These are phyloP conservation scores for Cladosporium sphaerospermum DNA, from an alignment of 2,329 filamentous ascomycete species.

Conservation along the genomic window DNA sequence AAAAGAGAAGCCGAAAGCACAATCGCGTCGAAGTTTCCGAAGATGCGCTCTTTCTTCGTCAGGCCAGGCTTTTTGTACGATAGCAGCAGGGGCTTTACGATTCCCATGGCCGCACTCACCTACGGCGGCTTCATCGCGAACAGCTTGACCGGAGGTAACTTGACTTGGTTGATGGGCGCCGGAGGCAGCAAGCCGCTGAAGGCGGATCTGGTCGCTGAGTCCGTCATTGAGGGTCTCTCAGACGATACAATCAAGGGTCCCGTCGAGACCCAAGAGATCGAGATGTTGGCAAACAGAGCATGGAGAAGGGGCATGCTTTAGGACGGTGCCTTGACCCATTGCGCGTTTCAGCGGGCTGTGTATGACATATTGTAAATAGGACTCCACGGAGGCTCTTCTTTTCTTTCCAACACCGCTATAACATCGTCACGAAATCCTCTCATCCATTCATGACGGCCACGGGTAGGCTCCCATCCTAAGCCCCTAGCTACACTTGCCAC, in stretches of 20 bases:
- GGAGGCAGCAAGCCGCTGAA: constrained; percentile 81
- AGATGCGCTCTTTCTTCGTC: constrained; percentile 74
- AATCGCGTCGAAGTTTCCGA: constrained; percentile 65
- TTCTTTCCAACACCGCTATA: neutral
- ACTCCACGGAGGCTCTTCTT: neutral
- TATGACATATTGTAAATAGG: too few relatives aligned
- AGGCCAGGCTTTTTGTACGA: constrained; percentile 89
- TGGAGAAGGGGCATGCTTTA: constrained; percentile 91
- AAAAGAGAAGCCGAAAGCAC: constrained; percentile 84
- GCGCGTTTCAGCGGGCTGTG: too few relatives aligned
- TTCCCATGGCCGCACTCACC: constrained; percentile 75
- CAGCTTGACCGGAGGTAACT: constrained; percentile 64
- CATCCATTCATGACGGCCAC: constrained; percentile 15
- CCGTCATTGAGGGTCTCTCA: constrained; percentile 77
- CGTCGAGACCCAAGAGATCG: constrained; percentile 73
- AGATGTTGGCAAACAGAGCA: constrained; percentile 69
- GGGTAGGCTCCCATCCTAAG: constrained; percentile 16
- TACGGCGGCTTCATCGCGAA: constrained; percentile 73
- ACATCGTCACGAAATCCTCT: neutral
- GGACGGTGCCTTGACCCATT: neutral
- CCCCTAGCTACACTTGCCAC: constrained; percentile 10
- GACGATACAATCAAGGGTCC: constrained; percentile 68
- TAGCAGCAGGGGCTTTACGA: constrained; percentile 68
- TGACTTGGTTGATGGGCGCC: constrained; percentile 72
- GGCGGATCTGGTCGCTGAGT: constrained; percentile 80